Base-by-base conservation (phyloP, 768 basidiomycete genomes). In the Heimioporus sp. region DNA sequence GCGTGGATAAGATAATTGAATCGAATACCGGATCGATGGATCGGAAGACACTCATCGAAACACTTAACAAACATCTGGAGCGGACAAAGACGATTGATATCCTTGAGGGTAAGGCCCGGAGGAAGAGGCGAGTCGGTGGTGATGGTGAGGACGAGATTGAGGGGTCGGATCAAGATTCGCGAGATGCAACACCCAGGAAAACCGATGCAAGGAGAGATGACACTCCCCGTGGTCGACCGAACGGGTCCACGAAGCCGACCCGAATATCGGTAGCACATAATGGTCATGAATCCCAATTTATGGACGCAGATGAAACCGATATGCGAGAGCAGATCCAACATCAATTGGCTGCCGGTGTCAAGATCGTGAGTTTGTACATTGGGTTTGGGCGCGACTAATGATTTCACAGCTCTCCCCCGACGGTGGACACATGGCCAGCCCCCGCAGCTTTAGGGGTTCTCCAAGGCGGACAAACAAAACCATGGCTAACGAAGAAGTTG, bases 261-360 rank as follows among this genome's bases (percentile, higher is more conserved):
- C 76, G 80, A 37, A 56, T 56, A 21, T 77, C 79, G 5, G 69
- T 69, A 28, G 64, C 61, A 2, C 76, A 76, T 46, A 76, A 70
- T 61, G 82, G 82, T 16, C 80, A 82, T 7, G 77, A 79, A 3
- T 92, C 91, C 11, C 91, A 92, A 60, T 92, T 92, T 62, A 86
- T 91, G 86, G 91, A 93, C 66, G 91, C 91, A 4, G 90, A 93
- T 58, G 90, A 91, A 48, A 84, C 80, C 12, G 77, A 86, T 58
- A 90, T 90, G 9, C 81, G 88, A 57, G 86, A 89, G 61, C 92
- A 95, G 66, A 90, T 96, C 41, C 90, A 93, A 62, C 85, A 89
- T 55, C 90, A 90, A 54, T 71, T 95, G 30, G 85, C 80, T 32
- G 85, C 84, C 50, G 91, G 88, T 34, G 85, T 80, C 15, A 82